A percentile compares a stretch with the other conserved stretches of the same genome.
Conservation (phyloP, 345 rosid genomes). For the Linum lewisii region DNA sequence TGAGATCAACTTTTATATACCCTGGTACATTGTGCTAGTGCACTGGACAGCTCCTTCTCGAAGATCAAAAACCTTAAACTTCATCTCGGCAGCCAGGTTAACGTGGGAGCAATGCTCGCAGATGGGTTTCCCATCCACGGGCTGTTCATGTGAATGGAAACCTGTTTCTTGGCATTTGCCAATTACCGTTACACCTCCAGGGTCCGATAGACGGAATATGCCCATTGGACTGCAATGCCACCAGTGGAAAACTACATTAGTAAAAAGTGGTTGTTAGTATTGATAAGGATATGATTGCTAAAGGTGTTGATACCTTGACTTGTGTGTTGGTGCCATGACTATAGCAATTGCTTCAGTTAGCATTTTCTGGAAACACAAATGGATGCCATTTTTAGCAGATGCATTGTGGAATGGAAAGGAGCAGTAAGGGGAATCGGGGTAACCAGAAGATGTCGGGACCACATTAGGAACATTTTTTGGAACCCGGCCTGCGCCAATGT, state of each 20-base stretch:
- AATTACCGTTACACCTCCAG: constrained; percentile 73
- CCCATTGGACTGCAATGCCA: constrained; percentile 72
- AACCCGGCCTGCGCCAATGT: too few species aligned
- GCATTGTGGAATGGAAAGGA: neutral
- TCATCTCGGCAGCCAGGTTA: constrained; percentile 54
- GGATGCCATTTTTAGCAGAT: constrained; percentile 5
- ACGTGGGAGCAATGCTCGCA: constrained; percentile 96
- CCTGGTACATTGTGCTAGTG: neutral
- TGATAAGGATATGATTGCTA: neutral
- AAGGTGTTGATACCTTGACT: constrained; percentile 31
- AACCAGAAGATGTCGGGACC: neutral
- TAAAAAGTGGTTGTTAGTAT: neutral
- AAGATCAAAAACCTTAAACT: constrained; percentile 77
- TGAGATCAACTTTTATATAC: neutral
- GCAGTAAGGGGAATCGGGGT: neutral
- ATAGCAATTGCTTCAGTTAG: constrained; percentile 87
- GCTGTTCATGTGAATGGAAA: constrained; percentile 97
- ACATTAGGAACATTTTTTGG: neutral
- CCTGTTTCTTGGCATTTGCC: constrained; percentile 93
- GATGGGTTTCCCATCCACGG: constrained; percentile 63
- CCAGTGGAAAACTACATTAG: too few species aligned
- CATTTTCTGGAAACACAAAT: constrained; percentile 50
- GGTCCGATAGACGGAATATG: constrained; percentile 89
- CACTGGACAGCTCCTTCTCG: too few species aligned
- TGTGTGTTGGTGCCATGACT: constrained; percentile 97